A percentile compares a stretch with the other conserved stretches of the same genome.
Evolutionary conservation across 768 basidiomycete species (phyloP).

Genomic region (Suillus subluteus): DNA sequence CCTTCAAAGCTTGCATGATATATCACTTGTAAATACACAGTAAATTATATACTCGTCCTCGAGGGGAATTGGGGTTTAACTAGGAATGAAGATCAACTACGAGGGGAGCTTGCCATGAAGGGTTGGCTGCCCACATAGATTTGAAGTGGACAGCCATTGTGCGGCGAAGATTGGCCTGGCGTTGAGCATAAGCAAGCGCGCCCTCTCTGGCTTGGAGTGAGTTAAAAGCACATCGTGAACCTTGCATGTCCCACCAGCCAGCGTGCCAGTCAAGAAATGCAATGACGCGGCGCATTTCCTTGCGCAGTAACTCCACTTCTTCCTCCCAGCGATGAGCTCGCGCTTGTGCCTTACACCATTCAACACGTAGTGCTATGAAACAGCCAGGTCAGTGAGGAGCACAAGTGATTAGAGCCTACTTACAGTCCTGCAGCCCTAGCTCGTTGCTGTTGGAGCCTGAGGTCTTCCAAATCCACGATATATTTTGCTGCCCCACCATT

Average conservation of each 20-base stretch:
- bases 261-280: constrained; percentile 14
- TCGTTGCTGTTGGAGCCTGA: background rate
- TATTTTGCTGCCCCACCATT: no score
- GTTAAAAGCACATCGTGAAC: background rate
- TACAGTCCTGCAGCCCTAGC: background rate
- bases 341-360: constrained; percentile 16
- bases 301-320: constrained; percentile 15
- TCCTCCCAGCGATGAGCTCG: no score
- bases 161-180: background rate
- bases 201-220: background rate
- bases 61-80: no score
- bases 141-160: no score
- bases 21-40: no score
- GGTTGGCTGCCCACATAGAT: no score
- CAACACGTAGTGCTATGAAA: background rate
- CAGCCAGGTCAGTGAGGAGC: background rate
- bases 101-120: no score
- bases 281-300: constrained; percentile 16
- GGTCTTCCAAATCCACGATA: constrained; percentile 15
- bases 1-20: no score
- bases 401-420: background rate
- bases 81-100: no score
- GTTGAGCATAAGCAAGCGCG: background rate
- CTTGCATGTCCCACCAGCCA: constrained; percentile 10
- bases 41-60: no score